Percentiles rank a stretch among this genome's conserved stretches.
Evolutionary conservation across 1,284 basidiomycete species (phyloP).

Genomic region (Pyrrhoderma noxium): DNA sequence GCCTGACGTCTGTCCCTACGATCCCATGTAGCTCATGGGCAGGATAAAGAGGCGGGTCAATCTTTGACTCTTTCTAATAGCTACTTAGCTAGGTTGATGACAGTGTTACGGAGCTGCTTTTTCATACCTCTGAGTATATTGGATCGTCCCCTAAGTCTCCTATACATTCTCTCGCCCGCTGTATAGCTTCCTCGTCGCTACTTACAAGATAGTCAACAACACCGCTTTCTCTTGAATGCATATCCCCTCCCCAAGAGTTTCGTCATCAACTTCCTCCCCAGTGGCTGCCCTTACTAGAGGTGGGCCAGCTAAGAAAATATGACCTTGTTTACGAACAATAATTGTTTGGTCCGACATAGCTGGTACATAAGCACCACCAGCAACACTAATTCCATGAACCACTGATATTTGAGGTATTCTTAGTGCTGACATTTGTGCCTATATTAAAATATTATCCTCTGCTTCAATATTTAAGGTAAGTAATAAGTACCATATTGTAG

Average conservation of each 20-base stretch:
- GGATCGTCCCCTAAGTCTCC: slow-evolving; percentile 57
- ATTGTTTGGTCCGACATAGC: slow-evolving; percentile 97
- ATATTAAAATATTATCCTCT: slow-evolving; percentile 6
- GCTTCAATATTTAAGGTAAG: not conserved
- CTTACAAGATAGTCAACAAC: slow-evolving; percentile 90
- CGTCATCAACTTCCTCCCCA: slow-evolving; percentile 89
- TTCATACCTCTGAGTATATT: not conserved
- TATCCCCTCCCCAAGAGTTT: slow-evolving; percentile 88
- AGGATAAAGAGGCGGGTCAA: slow-evolving; percentile 76
- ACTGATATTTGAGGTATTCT: slow-evolving; percentile 90
- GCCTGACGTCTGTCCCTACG: slow-evolving; percentile 82
- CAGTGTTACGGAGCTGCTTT: not conserved
- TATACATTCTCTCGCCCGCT: slow-evolving; percentile 76
- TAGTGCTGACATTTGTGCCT: slow-evolving; percentile 87
- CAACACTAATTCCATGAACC: slow-evolving; percentile 92
- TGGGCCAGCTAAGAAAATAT: slow-evolving; percentile 93
- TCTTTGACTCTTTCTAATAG: slow-evolving; percentile 12
- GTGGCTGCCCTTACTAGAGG: slow-evolving; percentile 94
- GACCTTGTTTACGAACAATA: slow-evolving; percentile 90
- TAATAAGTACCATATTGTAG: slow-evolving; percentile 77
- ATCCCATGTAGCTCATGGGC: slow-evolving; percentile 83
- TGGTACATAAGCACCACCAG: slow-evolving; percentile 89
- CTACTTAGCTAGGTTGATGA: not conserved
- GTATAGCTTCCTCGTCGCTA: slow-evolving; percentile 85
- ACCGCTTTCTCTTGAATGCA: slow-evolving; percentile 92